Base-by-base conservation (phyloP, 176 grass and related monocot genomes). In the Neostapfia colusana region DNA sequence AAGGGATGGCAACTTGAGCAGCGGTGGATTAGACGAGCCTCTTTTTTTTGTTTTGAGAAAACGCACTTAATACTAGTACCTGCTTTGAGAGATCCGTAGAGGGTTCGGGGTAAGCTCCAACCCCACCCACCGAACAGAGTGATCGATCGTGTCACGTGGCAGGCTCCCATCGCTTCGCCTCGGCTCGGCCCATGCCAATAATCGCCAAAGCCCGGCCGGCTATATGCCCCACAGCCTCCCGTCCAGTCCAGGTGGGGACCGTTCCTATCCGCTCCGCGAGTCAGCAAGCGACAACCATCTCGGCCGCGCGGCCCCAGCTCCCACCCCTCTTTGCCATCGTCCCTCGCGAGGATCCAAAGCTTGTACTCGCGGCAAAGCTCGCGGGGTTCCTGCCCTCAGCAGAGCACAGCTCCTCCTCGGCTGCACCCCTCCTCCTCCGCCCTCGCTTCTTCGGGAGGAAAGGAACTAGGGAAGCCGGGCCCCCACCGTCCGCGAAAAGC, bases 401-500 rank as follows among this genome's bases (percentile, higher is more conserved):
- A 42, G 45, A 48, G 10, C 58, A 34, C 6, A 1, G 13, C 4
- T 10, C 12, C 60, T 14, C 16, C 63, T 61, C 58, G n/a, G n/a
- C n/a, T n/a, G n/a, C n/a, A n/a, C 56, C 27, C 38, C 35, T 15
- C 71, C 31, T 6, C 12, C 8, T 4, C 17, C 24, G 43, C 44
- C 43, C 37, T 89, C 82, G 88, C 88, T 85, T 89, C 88, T 49
- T 53, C 74, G 62, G 62, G 62, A 56, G 88, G 80, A 59, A 87
- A 87, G 80, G 88, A 83, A 81, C 63, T 60, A 24, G 24, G 59
- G 85, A 73, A 10, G 51, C 70, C 31, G 43, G 36, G 81, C 55
- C 60, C 37, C 38, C 65, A 81, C 72, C 81, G 6, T 50, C 44
- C 58, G 72, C 77, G 81, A 84, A 84, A 84, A 72, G 77, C 46